phyloP scores from a whole-genome alignment of 2,329 filamentous ascomycete genomes.

The Fusarium subglutinans region DNA sequence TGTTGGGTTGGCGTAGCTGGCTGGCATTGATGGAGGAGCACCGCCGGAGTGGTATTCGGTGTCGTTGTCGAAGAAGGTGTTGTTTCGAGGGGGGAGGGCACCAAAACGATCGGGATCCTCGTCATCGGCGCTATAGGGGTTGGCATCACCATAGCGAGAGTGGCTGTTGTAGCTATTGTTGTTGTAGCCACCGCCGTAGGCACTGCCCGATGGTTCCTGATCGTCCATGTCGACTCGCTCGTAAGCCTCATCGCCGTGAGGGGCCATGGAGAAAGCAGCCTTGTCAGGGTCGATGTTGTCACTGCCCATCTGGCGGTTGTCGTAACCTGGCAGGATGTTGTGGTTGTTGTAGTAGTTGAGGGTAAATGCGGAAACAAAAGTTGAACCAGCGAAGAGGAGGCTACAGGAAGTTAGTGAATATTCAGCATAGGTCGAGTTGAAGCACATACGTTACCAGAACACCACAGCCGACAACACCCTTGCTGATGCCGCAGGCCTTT shows the following conservation, averaged over 20 bases:
- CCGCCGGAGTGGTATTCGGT: constrained; percentile 56
- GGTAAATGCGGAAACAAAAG: constrained; percentile 67
- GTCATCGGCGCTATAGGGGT: constrained; percentile 52
- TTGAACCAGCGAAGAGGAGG: constrained; percentile 63
- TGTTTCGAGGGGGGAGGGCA: constrained; percentile 48
- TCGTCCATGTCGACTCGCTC: constrained; percentile 68
- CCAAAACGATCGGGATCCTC: constrained; percentile 54
- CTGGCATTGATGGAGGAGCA: constrained; percentile 38
- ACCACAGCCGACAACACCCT: constrained; percentile 69
- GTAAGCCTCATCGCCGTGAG: constrained; percentile 73
- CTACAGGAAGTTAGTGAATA: constrained; percentile 47
- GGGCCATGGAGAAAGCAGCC: constrained; percentile 73
- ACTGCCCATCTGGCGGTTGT: constrained; percentile 55
- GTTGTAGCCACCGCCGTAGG: constrained; percentile 43
- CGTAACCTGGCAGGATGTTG: constrained; percentile 69
- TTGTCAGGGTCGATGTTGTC: constrained; percentile 73
- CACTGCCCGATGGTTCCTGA: constrained; percentile 50
- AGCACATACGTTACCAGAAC: constrained; percentile 69
- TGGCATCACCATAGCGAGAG: constrained; percentile 50
- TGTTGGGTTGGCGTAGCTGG: constrained; percentile 38
- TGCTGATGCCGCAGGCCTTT: constrained; percentile 67
- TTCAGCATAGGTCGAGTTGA: neutral
- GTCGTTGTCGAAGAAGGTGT: constrained; percentile 60
- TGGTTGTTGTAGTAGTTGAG: constrained; percentile 70
- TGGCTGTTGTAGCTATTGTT: constrained; percentile 45